phyloP scores from a whole-genome alignment of 345 rosid species.

The Geranium brycei region DNA sequence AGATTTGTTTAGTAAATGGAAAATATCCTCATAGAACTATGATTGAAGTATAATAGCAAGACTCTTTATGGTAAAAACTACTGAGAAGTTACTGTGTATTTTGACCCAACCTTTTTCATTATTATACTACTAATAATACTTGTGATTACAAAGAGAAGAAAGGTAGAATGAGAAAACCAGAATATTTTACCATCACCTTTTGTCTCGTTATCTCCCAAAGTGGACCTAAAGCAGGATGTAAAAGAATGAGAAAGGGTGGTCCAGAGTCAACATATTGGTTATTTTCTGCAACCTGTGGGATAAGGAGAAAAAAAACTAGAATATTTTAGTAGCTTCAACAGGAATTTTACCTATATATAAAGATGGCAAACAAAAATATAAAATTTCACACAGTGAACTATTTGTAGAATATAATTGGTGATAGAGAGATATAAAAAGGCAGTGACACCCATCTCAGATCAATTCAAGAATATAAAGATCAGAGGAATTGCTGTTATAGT shows the following conservation, averaged over 20 bases:
- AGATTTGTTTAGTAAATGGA: background rate
- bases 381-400: too few relatives aligned
- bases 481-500: background rate
- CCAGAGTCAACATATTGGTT: constrained; percentile 47
- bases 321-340: constrained; percentile 9
- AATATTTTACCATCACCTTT: constrained; percentile 37
- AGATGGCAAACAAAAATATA: background rate
- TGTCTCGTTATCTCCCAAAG: constrained; percentile 86
- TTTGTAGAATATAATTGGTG: too few relatives aligned
- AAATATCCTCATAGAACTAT: background rate
- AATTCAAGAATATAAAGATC: background rate
- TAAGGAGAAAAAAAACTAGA: constrained; percentile 7
- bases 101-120: background rate
- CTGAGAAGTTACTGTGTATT: background rate
- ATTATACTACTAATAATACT: background rate
- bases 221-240: constrained; percentile 92
- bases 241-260: constrained; percentile 79
- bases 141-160: background rate
- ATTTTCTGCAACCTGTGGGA: constrained; percentile 47
- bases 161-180: background rate
- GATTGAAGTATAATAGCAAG: constrained; percentile 5
- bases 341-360: background rate
- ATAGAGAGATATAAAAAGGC: too few relatives aligned
- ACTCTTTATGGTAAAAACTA: background rate
- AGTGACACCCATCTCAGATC: too few relatives aligned